Base-by-base conservation (phyloP, 257 asterid genomes). In the Capsicum pubescens region DNA sequence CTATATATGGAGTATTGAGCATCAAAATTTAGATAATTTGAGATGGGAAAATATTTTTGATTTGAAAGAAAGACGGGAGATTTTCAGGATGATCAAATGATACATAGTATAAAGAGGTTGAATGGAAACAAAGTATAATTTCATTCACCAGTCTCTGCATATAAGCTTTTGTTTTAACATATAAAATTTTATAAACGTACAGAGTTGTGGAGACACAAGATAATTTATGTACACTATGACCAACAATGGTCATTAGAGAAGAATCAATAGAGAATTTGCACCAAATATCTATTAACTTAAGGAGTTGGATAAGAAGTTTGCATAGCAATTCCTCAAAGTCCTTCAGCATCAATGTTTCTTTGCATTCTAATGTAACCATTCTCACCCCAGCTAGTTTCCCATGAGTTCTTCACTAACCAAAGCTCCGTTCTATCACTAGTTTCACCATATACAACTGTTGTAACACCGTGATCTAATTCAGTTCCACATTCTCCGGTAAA, bases 341-440 rank as follows among this genome's bases (percentile, higher is more conserved):
- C 66, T 17, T 59, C 66, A 59, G 66, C 66, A 59, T 17, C 66
- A 16, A 59, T 17, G 1, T n/a, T n/a, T 59, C 66, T 59, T 16
- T 59, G 66, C 66, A 59, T 59, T 17, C 66, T 59, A 59, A 59
- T 59, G 66, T 59, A 59, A 59, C 66, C 66, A 59, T 59, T 59
- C 66, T 59, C 66, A 3, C 66, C 66, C 66, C 66, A 59, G 3
- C 26, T 59, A 17, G 32, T 59, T 59, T 32, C 66, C 66, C 66
- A 59, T 59, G 66, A 59, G 66, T 59, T 59, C 32, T 59, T 59
- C 26, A 59, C 66, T 59, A 59, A 59, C 66, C 66, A 59, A 59
- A 16, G 17, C 66, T 59, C 7, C 11, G 66, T 59, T 10, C 66
- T 32, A 59, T 59, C 66, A 6, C 66, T 59, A 59, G 66, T 9